Evolutionary conservation across 352 stramenopile genomes (phyloP).

Genomic region (Phytophthora vignae): DNA sequence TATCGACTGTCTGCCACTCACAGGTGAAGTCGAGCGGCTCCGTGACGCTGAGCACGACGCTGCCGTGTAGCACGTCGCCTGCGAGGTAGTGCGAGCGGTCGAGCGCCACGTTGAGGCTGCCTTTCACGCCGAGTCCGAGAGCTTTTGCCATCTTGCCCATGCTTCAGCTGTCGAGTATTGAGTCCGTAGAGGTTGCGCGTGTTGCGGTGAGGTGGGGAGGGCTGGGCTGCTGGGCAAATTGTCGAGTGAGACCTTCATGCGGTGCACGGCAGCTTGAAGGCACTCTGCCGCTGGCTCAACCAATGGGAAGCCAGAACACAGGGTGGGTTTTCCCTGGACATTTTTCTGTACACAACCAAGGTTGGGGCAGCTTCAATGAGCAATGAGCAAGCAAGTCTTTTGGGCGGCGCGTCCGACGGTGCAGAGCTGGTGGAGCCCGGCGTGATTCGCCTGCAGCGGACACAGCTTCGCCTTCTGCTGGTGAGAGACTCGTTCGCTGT

Average conservation of each 20-base stretch:
- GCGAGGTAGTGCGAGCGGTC: constrained; percentile 37
- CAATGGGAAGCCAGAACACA: constrained; percentile 11
- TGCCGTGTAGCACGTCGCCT: constrained; percentile 38
- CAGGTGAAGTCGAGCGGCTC: constrained; percentile 45
- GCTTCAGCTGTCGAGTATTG: background rate
- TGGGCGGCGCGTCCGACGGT: background rate
- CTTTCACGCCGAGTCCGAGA: constrained; percentile 40
- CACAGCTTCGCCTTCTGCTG: no score
- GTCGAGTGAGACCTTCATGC: constrained; percentile 26
- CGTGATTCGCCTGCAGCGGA: no score
- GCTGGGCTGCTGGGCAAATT: constrained; percentile 20
- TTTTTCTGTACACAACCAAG: constrained; percentile 1
- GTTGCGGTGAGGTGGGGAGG: background rate
- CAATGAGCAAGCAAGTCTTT: constrained; percentile 5
- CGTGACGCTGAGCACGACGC: constrained; percentile 33
- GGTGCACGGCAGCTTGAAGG: constrained; percentile 1
- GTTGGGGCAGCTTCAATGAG: background rate
- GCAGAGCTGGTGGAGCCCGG: no score
- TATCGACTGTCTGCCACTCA: constrained; percentile 3
- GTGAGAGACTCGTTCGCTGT: no score
- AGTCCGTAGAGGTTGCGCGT: background rate
- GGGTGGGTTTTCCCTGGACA: constrained; percentile 13
- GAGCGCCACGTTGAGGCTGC: constrained; percentile 33
- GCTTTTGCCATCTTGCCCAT: constrained; percentile 46
- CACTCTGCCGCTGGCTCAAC: background rate